Conservation (phyloP, 768 basidiomycete species). For the Amylocystis lapponica region DNA sequence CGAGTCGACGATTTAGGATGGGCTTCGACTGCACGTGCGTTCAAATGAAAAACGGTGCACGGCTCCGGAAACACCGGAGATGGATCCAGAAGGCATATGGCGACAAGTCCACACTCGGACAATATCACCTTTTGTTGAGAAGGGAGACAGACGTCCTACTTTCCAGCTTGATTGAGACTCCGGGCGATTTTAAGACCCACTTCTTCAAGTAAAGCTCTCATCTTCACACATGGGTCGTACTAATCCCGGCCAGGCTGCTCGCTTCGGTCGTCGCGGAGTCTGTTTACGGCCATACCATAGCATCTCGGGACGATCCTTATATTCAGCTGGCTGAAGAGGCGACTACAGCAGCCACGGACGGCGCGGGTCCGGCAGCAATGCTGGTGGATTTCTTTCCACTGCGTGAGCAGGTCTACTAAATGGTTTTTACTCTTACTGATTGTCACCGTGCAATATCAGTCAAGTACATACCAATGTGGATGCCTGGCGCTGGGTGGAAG, state of each 20-base stretch:
- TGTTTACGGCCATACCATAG: constrained; percentile 27
- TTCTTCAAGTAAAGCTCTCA: too few relatives aligned
- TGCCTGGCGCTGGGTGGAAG: constrained; percentile 31
- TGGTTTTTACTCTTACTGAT: too few relatives aligned
- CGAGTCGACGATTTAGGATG: too few relatives aligned
- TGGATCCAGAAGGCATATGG: constrained; percentile 15
- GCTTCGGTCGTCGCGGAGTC: constrained; percentile 28
- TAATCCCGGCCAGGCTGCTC: too few relatives aligned
- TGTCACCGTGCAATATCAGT: too few relatives aligned
- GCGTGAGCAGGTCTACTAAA: too few relatives aligned
- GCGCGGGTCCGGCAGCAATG: constrained; percentile 12
- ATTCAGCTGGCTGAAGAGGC: constrained; percentile 15
- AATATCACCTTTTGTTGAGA: constrained; percentile 12
- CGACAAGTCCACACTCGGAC: constrained; percentile 5
- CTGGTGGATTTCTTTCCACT: constrained; percentile 19
- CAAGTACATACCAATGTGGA: constrained; percentile 31
- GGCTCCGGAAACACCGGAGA: constrained; percentile 18
- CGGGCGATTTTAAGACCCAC: constrained; percentile 11
- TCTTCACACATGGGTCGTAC: too few relatives aligned
- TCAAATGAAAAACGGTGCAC: constrained; percentile 14
- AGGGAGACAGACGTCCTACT: constrained; percentile 11
- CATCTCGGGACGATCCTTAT: constrained; percentile 23
- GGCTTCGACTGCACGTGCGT: constrained; percentile 17
- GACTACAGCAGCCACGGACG: constrained; percentile 5
- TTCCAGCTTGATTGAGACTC: constrained; percentile 6